Conservation (phyloP, 164 flowering plant species). For the Chimonanthus praecox region DNA sequence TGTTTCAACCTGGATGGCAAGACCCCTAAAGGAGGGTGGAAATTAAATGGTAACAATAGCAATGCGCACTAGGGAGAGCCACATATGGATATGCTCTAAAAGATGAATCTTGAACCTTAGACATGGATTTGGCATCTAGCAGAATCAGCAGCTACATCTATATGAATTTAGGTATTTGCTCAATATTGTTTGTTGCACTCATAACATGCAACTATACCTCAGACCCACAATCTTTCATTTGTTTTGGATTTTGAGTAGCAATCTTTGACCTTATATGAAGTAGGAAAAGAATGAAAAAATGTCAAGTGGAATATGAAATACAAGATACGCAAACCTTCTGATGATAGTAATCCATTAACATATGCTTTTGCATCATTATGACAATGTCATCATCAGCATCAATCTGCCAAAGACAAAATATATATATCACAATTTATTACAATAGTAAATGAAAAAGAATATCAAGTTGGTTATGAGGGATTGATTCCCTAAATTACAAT, state of each 20-base stretch:
- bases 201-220: neutral
- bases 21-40: neutral
- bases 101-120: neutral
- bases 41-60: neutral
- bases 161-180: neutral
- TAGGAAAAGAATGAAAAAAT: neutral
- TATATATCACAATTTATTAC: too few species aligned
- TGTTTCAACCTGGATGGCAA: neutral
- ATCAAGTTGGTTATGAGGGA: neutral
- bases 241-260: neutral
- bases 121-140: neutral
- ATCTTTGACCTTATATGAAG: neutral
- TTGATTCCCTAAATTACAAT: neutral
- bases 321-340: conserved; percentile 49
- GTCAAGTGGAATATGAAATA: neutral
- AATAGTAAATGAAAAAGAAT: too few species aligned
- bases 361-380: conserved; percentile 51
- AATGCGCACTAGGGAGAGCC: neutral
- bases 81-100: neutral
- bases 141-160: neutral
- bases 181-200: neutral
- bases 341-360: conserved; percentile 47
- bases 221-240: too few species aligned
- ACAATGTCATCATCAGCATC: conserved; percentile 56
- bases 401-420: conserved; percentile 35